Conservation (phyloP, 208 protist genomes). For the Borovskyia barvae region DNA sequence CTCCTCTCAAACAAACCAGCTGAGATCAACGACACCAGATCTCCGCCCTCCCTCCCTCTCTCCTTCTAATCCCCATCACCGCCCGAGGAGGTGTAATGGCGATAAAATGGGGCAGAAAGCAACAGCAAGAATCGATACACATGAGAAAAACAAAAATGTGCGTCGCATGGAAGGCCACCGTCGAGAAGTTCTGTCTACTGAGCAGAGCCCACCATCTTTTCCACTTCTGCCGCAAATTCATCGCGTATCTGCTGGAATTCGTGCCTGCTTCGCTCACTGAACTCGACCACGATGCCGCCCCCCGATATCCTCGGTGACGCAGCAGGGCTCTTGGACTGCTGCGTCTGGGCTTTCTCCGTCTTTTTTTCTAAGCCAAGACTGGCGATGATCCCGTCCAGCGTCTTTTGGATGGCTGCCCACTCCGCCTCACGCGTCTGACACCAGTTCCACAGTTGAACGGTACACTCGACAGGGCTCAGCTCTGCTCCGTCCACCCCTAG, state of each 20-base stretch:
- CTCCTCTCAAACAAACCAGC: no score
- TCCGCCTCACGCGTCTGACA: slow-evolving; percentile 12
- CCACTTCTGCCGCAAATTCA: slow-evolving; percentile 23
- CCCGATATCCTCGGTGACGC: slow-evolving; percentile 1
- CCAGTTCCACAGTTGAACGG: slow-evolving; percentile 59
- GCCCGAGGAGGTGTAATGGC: no score
- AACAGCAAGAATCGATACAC: no score
- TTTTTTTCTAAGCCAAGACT: slow-evolving; percentile 16
- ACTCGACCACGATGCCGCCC: slow-evolving; percentile 4
- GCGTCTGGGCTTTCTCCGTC: slow-evolving; percentile 15
- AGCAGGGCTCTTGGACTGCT: slow-evolving; percentile 4
- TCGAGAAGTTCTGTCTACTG: neutral
- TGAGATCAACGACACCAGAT: no score
- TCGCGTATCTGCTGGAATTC: slow-evolving; percentile 25
- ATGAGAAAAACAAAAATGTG: no score
- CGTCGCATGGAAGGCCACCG: no score
- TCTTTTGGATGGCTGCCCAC: slow-evolving; percentile 5
- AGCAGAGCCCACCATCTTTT: neutral
- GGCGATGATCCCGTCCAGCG: slow-evolving; percentile 9
- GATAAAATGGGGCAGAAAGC: no score
- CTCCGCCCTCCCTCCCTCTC: no score
- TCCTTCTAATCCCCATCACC: no score
- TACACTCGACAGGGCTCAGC: slow-evolving; percentile 20
- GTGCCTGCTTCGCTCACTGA: slow-evolving; percentile 21
- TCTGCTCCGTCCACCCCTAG: slow-evolving; percentile 7